Base-by-base conservation (phyloP, 768 basidiomycete genomes). In the Pholiota microspora region DNA sequence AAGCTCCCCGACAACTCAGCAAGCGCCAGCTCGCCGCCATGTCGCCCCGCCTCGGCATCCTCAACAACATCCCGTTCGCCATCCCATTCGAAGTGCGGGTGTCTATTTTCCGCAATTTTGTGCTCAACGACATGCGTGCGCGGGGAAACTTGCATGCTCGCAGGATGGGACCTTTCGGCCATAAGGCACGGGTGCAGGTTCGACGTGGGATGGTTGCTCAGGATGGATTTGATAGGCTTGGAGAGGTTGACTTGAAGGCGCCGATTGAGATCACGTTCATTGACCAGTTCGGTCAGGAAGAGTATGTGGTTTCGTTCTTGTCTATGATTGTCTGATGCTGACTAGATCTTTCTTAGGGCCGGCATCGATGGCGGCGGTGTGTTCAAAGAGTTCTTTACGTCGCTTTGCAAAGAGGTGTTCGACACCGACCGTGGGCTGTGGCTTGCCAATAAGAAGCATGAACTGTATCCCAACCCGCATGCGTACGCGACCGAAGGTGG, bases 301-400 rank as follows among this genome's bases (percentile, higher is more conserved):
- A 96, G 92, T 94, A 64, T 69, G 59, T 49, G 7, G 32, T 23
- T 24, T 47, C 40, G 29, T 10, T 10, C 4, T 45, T 10, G 15
- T 48, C 21, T 10, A 15, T 46, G 9, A 35, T 35, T 2, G 42
- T 36, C 23, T 16, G 7, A 21, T 35, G 23, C 29, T 60, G 45
- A 53, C 36, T 46, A n/a, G 12, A 21, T 27, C 42, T 28, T 67
- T 64, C 52, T 25, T 56, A 91, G 89, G 68, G 85, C 88, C 15
- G 96, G 95, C 0, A 96, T 98, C 28, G 96, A 98, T 59, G 95
- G 96, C 1, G 95, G 97, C 2, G 97, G 97, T 0, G 86, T 98
- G 4, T 98, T 97, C 77, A 99, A 98, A 68, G 97, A 98, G 69
- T 97, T 98, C 62, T 82, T 98, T 64, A 99, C 94, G 1, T 92